Conservation (phyloP, 805 yeast species). For the Suhomyces emberorum region DNA sequence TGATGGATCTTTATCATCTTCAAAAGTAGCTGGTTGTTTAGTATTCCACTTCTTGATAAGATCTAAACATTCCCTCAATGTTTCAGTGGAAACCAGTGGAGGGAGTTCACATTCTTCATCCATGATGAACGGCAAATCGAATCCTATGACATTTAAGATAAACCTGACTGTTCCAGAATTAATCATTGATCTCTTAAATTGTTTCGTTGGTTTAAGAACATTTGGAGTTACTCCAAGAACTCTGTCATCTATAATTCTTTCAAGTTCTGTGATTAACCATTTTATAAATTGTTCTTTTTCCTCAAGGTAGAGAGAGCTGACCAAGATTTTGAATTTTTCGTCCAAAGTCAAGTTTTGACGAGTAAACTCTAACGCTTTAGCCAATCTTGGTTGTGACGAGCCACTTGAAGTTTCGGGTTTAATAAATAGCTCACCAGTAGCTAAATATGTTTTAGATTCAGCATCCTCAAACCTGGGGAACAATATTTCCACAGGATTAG, state of each 20-base stretch:
- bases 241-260: constrained; percentile 24
- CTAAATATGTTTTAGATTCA: constrained; percentile 48
- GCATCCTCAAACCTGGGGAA: constrained; percentile 56
- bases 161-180: constrained; percentile 50
- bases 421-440: constrained; percentile 52
- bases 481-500: constrained; percentile 63
- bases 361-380: constrained; percentile 34
- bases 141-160: constrained; percentile 43
- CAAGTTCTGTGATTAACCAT: constrained; percentile 42
- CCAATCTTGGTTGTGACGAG: constrained; percentile 26
- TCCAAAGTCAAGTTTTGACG: constrained; percentile 33
- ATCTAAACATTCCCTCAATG: constrained; percentile 31
- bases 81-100: constrained; percentile 22
- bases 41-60: constrained; percentile 42
- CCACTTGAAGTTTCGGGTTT: constrained; percentile 15
- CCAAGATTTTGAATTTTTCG: constrained; percentile 48
- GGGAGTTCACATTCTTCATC: constrained; percentile 42
- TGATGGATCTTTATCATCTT: constrained; percentile 37
- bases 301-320: constrained; percentile 46
- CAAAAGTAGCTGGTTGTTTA: constrained; percentile 30
- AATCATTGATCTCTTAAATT: constrained; percentile 31
- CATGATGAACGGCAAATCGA: constrained; percentile 37
- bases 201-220: constrained; percentile 14
- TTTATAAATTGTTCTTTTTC: constrained; percentile 42
- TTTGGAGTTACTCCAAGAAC: not conserved